Conservation (phyloP, 164 flowering plant genomes). For the Macadamia integrifolia region DNA sequence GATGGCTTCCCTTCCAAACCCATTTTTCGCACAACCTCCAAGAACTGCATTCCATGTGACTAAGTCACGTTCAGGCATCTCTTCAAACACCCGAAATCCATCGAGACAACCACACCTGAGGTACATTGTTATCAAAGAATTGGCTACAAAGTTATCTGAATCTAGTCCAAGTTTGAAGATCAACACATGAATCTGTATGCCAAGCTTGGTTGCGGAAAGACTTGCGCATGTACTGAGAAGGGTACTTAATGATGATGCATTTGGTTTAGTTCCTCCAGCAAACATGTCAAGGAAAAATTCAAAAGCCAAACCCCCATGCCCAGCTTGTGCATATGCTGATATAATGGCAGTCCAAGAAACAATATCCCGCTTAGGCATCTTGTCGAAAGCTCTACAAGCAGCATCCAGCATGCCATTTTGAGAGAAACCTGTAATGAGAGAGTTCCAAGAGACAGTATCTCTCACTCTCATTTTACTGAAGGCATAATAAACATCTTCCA, state of each 20-base stretch:
- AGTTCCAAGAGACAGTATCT: not conserved
- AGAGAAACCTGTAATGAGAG: not conserved
- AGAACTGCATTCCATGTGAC: not conserved
- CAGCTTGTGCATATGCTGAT: not conserved
- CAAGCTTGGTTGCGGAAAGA: not conserved
- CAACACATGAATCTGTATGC: not conserved
- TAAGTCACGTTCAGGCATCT: not conserved
- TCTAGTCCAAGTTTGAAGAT: not conserved
- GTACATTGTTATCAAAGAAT: conserved; percentile 1
- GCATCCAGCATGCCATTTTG: not conserved
- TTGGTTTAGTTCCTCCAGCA: not conserved
- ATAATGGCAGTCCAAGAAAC: conserved; percentile 1
- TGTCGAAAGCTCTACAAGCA: not conserved
- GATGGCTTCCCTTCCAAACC: not conserved
- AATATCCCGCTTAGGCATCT: not conserved
- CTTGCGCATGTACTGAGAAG: not conserved
- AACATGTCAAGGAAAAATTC: not conserved
- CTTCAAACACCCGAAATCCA: not conserved
- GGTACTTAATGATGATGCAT: not conserved
- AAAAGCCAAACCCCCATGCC: not conserved
- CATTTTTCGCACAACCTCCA: not conserved
- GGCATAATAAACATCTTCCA: not conserved
- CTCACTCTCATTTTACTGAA: not conserved
- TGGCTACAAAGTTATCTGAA: not conserved
- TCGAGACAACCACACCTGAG: not conserved